Evolutionary conservation across 2,329 filamentous ascomycete species (phyloP).

Genomic region (Ilyonectria destructans): DNA sequence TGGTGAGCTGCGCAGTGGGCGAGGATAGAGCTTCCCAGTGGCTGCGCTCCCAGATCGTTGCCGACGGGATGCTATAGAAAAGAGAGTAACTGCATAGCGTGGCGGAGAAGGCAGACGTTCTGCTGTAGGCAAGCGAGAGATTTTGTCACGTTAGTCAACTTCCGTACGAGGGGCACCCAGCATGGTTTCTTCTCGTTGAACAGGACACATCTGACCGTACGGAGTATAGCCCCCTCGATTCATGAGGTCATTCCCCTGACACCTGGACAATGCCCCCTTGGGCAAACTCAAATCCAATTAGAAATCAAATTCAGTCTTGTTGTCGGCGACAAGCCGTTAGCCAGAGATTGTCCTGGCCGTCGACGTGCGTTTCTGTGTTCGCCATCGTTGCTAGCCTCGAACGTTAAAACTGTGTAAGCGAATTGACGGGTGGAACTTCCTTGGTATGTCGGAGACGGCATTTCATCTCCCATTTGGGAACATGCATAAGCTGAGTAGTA

Average conservation of each 20-base stretch:
- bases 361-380: no score
- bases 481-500: no score
- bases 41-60: neutral
- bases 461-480: no score
- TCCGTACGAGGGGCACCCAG: neutral
- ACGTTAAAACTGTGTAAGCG: no score
- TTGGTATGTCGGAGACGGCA: no score
- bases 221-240: neutral
- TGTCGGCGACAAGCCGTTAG: neutral
- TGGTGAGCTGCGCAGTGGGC: neutral
- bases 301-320: neutral
- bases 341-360: no score
- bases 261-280: no score
- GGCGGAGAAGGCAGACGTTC: neutral
- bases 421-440: no score
- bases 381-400: no score
- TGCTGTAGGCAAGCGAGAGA: neutral
- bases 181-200: neutral
- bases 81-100: neutral
- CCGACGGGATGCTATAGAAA: neutral
- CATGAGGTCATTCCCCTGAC: neutral
- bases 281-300: no score
- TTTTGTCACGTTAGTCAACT: neutral
- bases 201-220: neutral
- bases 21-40: neutral